A percentile compares a stretch with the other conserved stretches of the same genome.
Conservation (phyloP, 2,329 filamentous ascomycete species). For the Dothideomycetes sp. region DNA sequence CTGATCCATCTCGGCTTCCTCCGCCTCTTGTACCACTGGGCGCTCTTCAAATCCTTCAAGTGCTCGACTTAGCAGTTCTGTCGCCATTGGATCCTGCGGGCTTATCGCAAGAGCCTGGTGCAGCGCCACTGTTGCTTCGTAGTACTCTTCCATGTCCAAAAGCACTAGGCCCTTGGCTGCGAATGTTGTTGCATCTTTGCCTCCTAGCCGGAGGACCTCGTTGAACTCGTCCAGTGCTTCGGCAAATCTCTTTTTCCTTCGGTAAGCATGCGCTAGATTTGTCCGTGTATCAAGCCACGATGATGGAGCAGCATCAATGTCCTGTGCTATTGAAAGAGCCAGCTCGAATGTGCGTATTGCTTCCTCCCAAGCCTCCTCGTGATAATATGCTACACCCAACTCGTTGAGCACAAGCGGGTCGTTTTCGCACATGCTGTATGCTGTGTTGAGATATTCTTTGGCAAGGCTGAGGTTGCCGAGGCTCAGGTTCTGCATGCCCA, state of each 20-base stretch:
- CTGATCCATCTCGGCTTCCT: conserved; percentile 18
- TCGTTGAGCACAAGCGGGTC: conserved; percentile 92
- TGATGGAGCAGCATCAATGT: conserved; percentile 61
- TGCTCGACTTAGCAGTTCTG: conserved; percentile 64
- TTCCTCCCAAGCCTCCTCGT: conserved; percentile 67
- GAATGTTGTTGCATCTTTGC: conserved; percentile 67
- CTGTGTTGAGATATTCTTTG: conserved; percentile 86
- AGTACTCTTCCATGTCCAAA: conserved; percentile 62
- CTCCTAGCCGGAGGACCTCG: conserved; percentile 68
- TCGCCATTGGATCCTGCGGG: conserved; percentile 71
- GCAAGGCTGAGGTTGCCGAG: conserved; percentile 91
- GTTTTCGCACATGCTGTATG: conserved; percentile 68
- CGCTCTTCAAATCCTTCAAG: conserved; percentile 49
- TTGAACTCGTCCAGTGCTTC: conserved; percentile 75
- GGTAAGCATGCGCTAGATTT: conserved; percentile 81
- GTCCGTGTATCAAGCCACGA: conserved; percentile 77
- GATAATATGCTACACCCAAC: conserved; percentile 90
- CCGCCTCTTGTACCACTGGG: conserved; percentile 35
- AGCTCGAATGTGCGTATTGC: conserved; percentile 68
- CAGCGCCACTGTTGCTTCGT: conserved; percentile 69
- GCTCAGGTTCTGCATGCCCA: conserved; percentile 97
- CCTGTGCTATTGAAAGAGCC: conserved; percentile 65
- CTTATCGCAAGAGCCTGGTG: conserved; percentile 75
- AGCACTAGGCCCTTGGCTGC: conserved; percentile 74
- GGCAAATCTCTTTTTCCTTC: conserved; percentile 57